Conservation (phyloP, 208 protist species). For the Naegleria gruberi region DNA sequence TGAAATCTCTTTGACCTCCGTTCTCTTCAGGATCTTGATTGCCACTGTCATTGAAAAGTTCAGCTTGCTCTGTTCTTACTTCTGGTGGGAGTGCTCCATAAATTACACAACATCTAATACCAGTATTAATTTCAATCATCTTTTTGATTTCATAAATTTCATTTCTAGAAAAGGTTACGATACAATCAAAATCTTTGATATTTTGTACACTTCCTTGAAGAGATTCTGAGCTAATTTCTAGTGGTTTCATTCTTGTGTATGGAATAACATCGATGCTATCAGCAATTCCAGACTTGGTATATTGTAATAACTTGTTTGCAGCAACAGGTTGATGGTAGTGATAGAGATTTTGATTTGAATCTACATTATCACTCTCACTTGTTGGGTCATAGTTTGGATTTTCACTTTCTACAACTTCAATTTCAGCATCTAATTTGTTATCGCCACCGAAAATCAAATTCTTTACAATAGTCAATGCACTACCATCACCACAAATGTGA, state of each 20-base stretch:
- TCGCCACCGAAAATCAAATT: constrained; percentile 52
- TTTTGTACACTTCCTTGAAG: constrained; percentile 30
- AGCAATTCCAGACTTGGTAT: not conserved
- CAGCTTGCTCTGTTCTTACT: constrained; percentile 62
- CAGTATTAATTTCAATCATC: constrained; percentile 45
- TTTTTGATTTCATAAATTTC: constrained; percentile 54
- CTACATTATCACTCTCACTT: not conserved
- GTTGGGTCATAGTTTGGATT: constrained; percentile 35
- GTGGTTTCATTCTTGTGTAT: constrained; percentile 28
- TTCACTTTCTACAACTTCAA: constrained; percentile 56
- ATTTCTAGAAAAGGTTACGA: constrained; percentile 68
- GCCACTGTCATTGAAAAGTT: constrained; percentile 61
- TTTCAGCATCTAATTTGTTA: constrained; percentile 23
- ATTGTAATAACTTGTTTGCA: not conserved
- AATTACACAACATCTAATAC: constrained; percentile 56
- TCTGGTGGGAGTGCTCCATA: constrained; percentile 84
- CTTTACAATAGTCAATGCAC: constrained; percentile 58
- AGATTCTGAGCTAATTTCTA: constrained; percentile 45
- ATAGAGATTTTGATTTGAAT: not conserved
- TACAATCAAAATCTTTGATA: constrained; percentile 61
- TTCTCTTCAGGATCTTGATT: not conserved
- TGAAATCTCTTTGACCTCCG: constrained; percentile 28
- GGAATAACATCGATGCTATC: not conserved
- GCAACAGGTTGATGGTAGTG: not conserved
- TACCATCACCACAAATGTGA: constrained; percentile 74